These are phyloP conservation scores for Drosera capensis DNA, from an alignment of 148 eudicot species.

Conservation along the genomic window DNA sequence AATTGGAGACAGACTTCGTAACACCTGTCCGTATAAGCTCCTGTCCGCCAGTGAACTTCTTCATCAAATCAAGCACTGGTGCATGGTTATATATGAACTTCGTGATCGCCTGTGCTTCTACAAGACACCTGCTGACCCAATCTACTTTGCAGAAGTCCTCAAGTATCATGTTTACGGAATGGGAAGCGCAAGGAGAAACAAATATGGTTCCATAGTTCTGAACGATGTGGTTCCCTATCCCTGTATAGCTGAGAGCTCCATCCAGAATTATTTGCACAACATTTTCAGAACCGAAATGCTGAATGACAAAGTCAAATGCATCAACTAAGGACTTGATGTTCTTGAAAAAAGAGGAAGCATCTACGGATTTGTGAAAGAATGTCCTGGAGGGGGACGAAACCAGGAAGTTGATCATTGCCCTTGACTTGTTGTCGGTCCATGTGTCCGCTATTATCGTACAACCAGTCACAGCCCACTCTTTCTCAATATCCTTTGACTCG, in stretches of 20 bases:
- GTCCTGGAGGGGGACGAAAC: conserved; percentile 94
- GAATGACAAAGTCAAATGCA: conserved; percentile 70
- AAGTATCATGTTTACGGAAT: conserved; percentile 61
- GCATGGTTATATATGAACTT: conserved; percentile 64
- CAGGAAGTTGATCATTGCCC: conserved; percentile 66
- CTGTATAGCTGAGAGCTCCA: conserved; percentile 44
- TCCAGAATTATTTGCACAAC: conserved; percentile 81
- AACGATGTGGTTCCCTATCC: conserved; percentile 62
- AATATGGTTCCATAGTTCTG: conserved; percentile 61
- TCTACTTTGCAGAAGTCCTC: conserved; percentile 84
- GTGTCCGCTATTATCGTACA: conserved; percentile 88
- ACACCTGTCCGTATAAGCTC: conserved; percentile 70
- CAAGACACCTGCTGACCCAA: conserved; percentile 75
- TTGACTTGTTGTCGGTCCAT: conserved; percentile 90
- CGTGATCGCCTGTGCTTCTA: conserved; percentile 68
- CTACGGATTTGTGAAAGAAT: conserved; percentile 87
- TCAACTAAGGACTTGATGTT: conserved; percentile 54
- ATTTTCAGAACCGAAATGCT: conserved; percentile 75
- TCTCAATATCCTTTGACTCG: conserved; percentile 60
- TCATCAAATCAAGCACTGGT: conserved; percentile 54
- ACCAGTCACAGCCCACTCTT: conserved; percentile 82
- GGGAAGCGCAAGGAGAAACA: conserved; percentile 88
- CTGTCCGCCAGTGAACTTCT: conserved; percentile 63
- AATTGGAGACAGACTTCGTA: conserved; percentile 59
- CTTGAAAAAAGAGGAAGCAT: conserved; percentile 66